A percentile compares a stretch with the other conserved stretches of the same genome.
Conservation (phyloP, 441 rosid genomes). For the Erodium chrysanthum region DNA sequence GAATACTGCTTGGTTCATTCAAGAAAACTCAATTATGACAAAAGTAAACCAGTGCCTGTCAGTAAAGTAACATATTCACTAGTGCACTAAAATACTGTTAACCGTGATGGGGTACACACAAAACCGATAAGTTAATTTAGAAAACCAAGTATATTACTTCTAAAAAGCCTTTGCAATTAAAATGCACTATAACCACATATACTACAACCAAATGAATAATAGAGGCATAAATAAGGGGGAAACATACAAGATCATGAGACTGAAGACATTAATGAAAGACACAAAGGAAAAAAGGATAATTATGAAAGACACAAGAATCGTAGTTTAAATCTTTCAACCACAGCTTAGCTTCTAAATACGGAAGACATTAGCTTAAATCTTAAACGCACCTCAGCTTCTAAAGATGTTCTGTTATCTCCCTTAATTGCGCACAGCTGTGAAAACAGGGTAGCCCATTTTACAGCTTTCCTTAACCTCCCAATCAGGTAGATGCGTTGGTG, state of each 20-base stretch:
- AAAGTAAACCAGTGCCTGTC: background rate
- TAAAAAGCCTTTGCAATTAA: background rate
- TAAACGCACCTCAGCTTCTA: constrained; percentile 76
- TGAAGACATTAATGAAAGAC: background rate
- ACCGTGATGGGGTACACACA: background rate
- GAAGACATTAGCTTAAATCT: background rate
- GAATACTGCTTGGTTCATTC: no score
- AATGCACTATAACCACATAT: background rate
- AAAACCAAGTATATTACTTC: background rate
- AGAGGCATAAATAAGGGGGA: background rate
- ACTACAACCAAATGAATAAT: background rate
- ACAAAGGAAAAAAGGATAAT: background rate
- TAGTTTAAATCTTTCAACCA: no score
- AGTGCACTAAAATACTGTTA: background rate
- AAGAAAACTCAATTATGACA: no score
- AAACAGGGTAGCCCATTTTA: constrained; percentile 79
- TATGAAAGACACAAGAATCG: background rate
- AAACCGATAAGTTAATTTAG: background rate
- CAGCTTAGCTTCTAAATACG: no score
- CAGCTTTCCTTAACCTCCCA: constrained; percentile 92
- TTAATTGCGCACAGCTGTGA: constrained; percentile 64
- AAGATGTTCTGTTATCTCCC: constrained; percentile 81
- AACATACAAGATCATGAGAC: background rate
- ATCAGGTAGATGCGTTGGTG: constrained; percentile 76
- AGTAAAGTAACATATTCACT: background rate